These are phyloP conservation scores for Geotrichum restrictum DNA, from an alignment of 1,139 yeast species.

Conservation along the genomic window DNA sequence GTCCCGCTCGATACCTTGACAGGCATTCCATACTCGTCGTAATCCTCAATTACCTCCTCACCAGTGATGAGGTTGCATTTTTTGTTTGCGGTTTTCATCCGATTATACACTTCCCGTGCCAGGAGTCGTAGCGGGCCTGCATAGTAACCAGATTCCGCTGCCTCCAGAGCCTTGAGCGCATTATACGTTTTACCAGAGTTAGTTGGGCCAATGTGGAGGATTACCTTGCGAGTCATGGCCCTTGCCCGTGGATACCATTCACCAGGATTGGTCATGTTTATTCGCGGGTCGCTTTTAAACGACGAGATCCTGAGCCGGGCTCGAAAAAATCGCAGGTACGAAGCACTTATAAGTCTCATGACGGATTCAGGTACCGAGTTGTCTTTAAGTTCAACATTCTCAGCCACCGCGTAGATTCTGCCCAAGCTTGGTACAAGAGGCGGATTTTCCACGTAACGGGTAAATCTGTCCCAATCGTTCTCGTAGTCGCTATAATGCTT, in stretches of 20 bases:
- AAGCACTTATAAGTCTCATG: slow-evolving; percentile 7
- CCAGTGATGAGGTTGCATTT: slow-evolving; percentile 88
- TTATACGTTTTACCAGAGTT: slow-evolving; percentile 93
- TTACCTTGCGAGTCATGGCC: slow-evolving; percentile 67
- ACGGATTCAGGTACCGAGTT: not conserved
- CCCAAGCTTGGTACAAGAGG: slow-evolving; percentile 21
- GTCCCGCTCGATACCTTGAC: slow-evolving; percentile 84
- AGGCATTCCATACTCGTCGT: slow-evolving; percentile 54
- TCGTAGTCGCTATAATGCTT: slow-evolving; percentile 17
- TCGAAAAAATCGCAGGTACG: slow-evolving; percentile 18
- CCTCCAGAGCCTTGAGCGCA: slow-evolving; percentile 65
- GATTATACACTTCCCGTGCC: slow-evolving; percentile 87
- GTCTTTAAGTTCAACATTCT: slow-evolving; percentile 12
- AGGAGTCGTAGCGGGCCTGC: slow-evolving; percentile 91
- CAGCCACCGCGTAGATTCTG: slow-evolving; percentile 16
- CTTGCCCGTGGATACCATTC: slow-evolving; percentile 91
- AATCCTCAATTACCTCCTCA: slow-evolving; percentile 80
- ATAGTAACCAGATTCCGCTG: slow-evolving; percentile 77
- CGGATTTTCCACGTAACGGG: slow-evolving; percentile 19
- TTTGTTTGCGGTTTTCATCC: slow-evolving; percentile 61
- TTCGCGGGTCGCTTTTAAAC: slow-evolving; percentile 8
- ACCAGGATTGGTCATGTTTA: slow-evolving; percentile 48
- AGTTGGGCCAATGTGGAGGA: slow-evolving; percentile 95
- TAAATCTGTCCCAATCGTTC: slow-evolving; percentile 12
- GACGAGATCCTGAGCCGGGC: slow-evolving; percentile 16